Base-by-base conservation (phyloP, 371 early-diverging fungal genomes). In the Phascolomyces articulosus region DNA sequence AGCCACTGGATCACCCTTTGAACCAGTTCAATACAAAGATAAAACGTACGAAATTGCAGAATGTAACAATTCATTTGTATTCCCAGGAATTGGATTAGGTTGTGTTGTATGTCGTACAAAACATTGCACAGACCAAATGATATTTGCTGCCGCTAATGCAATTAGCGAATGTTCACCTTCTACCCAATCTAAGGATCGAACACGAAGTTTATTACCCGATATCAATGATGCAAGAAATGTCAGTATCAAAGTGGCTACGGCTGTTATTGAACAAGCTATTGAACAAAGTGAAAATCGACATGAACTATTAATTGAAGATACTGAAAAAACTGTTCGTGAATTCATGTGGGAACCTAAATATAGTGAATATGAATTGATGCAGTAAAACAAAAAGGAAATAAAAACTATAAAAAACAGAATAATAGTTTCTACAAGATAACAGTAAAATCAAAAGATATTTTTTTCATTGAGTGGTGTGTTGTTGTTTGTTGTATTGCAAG, bases 1-100 rank as follows among this genome's bases (percentile, higher is more conserved):
- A 15, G 72, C 77, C 13, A 71, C 75, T 3, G 77, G 77, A 15
- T 69, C 70, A 21, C 75, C 76, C 11, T 77, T 71, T 58, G 69
- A 67, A 4, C 71, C 66, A 6, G 77, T 75, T 23, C 40, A 54
- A n/a, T 58, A 60, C 40, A 44, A 68, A 26, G 72, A 64, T 15
- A 44, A 41, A 28, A 62, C 23, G n/a, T 67, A 60, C 41, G 48
- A 64, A n/a, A 48, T 68, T 9, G 61, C 64, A 3, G 70, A 76
- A 51, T 65, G 70, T 44, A 76, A 76, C 53, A 76, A 76, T 41
- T 56, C 63, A 8, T 76, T 68, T 55, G 60, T 62, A 4, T 76
- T 67, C 34, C 77, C 77, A 11, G 77, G 77, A 8, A 75, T 76
- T 64, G 77, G 77, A 2, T 38, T 75, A 2, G 77, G 77, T 1